These are phyloP conservation scores for Aspergillus sclerotialis DNA, from an alignment of 2,329 filamentous ascomycete genomes.

Conservation along the genomic window DNA sequence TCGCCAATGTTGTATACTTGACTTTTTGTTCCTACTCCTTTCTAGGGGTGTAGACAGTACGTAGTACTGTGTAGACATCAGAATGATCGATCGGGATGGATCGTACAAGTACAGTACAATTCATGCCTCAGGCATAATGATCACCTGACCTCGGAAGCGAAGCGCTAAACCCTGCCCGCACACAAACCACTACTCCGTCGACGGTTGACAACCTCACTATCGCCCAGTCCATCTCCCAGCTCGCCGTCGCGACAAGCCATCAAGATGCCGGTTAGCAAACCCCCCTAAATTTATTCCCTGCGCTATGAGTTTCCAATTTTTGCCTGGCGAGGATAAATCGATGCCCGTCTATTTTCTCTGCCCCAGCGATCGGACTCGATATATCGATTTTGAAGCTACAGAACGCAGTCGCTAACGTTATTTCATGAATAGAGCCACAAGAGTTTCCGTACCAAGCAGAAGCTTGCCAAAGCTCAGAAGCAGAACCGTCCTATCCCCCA, in stretches of 20 bases:
- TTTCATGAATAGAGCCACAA: constrained; percentile 75
- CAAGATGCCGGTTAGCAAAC: constrained; percentile 50
- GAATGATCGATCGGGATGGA: no score
- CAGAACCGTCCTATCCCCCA: constrained; percentile 99
- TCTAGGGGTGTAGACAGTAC: no score
- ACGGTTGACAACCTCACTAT: constrained; percentile 28
- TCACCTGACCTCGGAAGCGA: constrained; percentile 35
- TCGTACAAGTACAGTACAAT: no score
- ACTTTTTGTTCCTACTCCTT: no score
- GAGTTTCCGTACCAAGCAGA: constrained; percentile 99
- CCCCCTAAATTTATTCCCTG: constrained; percentile 1
- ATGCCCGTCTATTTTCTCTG: not conserved
- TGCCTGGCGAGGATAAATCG: not conserved
- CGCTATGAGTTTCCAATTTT: not conserved
- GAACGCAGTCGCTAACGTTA: constrained; percentile 6
- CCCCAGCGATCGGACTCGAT: no score
- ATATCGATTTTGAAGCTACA: not conserved
- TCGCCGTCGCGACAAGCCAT: constrained; percentile 38
- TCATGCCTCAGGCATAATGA: constrained; percentile 14
- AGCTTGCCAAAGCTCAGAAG: constrained; percentile 99
- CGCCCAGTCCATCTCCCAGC: constrained; percentile 28
- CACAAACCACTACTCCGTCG: constrained; percentile 30
- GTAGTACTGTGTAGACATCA: no score
- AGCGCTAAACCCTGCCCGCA: constrained; percentile 35
- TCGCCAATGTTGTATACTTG: no score